Evolutionary conservation across 148 eudicot genomes (phyloP), one percentile per base, ranked within the genome.

Genomic region (Persicaria maculosa): DNA sequence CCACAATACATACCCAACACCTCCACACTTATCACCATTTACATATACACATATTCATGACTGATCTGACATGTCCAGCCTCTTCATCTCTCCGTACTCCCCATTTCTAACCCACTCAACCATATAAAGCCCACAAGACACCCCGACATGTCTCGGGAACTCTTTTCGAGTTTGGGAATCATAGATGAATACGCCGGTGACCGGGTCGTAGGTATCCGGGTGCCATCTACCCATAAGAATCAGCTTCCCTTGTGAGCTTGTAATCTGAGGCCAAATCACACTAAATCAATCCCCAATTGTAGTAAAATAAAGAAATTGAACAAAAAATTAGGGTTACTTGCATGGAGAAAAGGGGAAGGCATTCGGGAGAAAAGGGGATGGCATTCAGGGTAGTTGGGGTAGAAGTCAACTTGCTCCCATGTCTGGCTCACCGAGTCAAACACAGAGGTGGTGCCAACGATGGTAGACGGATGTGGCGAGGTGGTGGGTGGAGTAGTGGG

Each of bases 141-240:
- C 88, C 7, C 88, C 90, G 69, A 91, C 97, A 91, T 89, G 53
- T 89, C 86, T 16, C 69, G 75, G 7, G 48, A 73, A 65, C 93
- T 91, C 89, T 69, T 40, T 79, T 79, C 80, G 81, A 45, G 87
- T 79, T 4, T 79, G 75, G 74, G 87, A 89, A 47, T 89, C 91
- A 84, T 83, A 91, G 20, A 89, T 79, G 64, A 83, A 87, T 7
- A 91, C 88, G 47, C 84, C 85, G 65, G 59, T 77, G 1, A 82
- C 76, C 44, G 91, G 90, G 7, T 91, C 82, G 75, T 83, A 91
- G 31, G 76, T 89, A 50, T 47, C 76, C 43, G 93, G 93, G 74
- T 87, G 77, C 97, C 91, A 89, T 68, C 97, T 93, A 0, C 97
- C 97, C 88, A 91, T 81, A 4, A 85, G 45, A 2, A 89, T 78